Evolutionary conservation across 768 basidiomycete species (phyloP).

Genomic region (Stropharia rugosoannulata): DNA sequence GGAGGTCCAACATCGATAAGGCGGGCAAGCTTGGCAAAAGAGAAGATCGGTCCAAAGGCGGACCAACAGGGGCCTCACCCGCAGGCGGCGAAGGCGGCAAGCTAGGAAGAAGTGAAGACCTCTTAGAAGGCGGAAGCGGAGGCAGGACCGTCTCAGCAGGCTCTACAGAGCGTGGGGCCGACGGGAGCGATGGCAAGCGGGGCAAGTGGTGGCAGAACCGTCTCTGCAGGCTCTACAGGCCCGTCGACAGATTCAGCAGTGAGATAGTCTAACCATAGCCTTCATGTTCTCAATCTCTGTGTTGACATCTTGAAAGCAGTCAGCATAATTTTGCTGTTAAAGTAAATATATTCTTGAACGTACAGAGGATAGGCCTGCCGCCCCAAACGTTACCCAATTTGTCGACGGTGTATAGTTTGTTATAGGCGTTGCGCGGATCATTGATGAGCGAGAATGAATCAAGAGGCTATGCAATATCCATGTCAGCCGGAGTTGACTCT

Average conservation of each 20-base stretch:
- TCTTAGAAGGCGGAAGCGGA: constrained; percentile 8
- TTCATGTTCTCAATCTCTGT: constrained; percentile 83
- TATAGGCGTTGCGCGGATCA: constrained; percentile 86
- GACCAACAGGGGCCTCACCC: not conserved
- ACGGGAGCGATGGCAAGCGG: constrained; percentile 20
- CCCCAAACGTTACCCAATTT: constrained; percentile 93
- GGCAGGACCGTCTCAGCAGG: constrained; percentile 2
- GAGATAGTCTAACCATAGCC: too few species aligned
- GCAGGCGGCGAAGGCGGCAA: not conserved
- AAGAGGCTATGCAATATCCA: constrained; percentile 40
- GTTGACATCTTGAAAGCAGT: constrained; percentile 70
- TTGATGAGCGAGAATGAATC: constrained; percentile 93
- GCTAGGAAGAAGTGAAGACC: not conserved
- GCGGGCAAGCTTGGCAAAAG: too few species aligned
- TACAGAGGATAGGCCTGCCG: constrained; percentile 81
- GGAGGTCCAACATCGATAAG: not conserved
- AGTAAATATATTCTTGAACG: constrained; percentile 27
- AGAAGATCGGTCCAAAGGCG: too few species aligned
- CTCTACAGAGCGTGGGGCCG: constrained; percentile 29
- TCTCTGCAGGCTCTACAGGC: too few species aligned
- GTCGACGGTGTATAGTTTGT: constrained; percentile 86
- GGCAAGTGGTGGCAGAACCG: too few species aligned
- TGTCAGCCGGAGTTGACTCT: not conserved
- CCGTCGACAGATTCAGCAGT: too few species aligned
- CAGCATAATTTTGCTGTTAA: not conserved